These are phyloP conservation scores for Exophiala lecanii-corni DNA, from an alignment of 2,329 filamentous ascomycete genomes.

Conservation along the genomic window DNA sequence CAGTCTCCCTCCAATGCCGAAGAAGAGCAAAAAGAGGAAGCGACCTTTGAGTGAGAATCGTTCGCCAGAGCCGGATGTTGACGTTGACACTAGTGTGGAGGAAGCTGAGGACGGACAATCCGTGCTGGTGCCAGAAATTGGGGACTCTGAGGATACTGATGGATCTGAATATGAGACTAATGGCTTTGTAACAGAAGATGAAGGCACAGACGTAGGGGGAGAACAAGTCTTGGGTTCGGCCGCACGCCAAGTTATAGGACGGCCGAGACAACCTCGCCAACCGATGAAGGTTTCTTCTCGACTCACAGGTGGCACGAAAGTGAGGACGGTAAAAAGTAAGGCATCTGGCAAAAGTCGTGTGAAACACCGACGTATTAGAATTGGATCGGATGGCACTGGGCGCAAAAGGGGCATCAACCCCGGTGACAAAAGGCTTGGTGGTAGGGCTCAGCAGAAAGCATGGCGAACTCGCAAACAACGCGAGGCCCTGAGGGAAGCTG, in stretches of 20 bases:
- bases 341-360: no score
- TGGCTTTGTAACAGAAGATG: slow-evolving; percentile 7
- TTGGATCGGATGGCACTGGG: no score
- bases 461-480: slow-evolving; percentile 11
- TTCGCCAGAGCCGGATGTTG: neutral
- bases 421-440: slow-evolving; percentile 12
- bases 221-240: slow-evolving; percentile 10
- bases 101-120: neutral
- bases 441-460: slow-evolving; percentile 11
- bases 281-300: no score
- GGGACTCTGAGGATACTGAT: slow-evolving; percentile 16
- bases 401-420: slow-evolving; percentile 8
- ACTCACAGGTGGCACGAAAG: no score
- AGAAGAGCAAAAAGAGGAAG: slow-evolving; percentile 13
- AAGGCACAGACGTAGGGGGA: slow-evolving; percentile 1
- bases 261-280: no score
- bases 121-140: slow-evolving; percentile 7
- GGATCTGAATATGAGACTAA: slow-evolving; percentile 20
- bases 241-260: no score
- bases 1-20: slow-evolving; percentile 7
- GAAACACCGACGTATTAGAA: no score
- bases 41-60: slow-evolving; percentile 4
- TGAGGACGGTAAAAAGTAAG: no score
- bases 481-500: slow-evolving; percentile 5
- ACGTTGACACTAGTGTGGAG: neutral